Conservation (phyloP, 2,329 filamentous ascomycete species). For the Metarhizium humberi region DNA sequence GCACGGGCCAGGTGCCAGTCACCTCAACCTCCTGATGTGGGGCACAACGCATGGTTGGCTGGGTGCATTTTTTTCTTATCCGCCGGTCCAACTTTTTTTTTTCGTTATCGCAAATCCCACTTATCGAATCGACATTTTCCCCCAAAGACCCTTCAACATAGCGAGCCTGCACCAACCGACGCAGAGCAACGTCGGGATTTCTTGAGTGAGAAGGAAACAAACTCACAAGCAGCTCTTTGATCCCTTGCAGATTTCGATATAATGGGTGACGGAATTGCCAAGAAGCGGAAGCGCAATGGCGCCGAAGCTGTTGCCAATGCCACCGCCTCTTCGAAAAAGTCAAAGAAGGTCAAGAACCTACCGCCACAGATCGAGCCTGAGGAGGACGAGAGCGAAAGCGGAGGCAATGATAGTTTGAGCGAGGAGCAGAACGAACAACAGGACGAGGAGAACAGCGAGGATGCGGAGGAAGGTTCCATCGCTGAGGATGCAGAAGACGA, state of each 20-base stretch:
- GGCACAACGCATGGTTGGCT: not conserved
- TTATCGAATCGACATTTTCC: conserved; percentile 4
- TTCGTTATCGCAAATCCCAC: conserved; percentile 4
- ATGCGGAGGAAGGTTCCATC: conserved; percentile 9
- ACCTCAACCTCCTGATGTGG: not conserved
- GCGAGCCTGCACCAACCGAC: not conserved
- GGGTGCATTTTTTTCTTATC: conserved; percentile 12
- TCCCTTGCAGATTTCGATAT: conserved; percentile 4
- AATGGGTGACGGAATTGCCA: conserved; percentile 28
- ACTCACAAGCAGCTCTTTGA: not conserved
- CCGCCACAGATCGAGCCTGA: conserved; percentile 18
- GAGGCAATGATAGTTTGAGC: conserved; percentile 18
- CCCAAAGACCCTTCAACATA: not conserved
- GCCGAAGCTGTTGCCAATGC: conserved; percentile 18
- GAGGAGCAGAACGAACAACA: conserved; percentile 21
- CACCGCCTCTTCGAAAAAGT: conserved; percentile 20
- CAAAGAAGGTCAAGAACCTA: conserved; percentile 33
- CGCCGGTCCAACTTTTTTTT: conserved; percentile 8
- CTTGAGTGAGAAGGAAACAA: not conserved
- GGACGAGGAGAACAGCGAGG: conserved; percentile 18
- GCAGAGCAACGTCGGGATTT: not conserved
- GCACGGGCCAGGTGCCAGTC: not conserved
- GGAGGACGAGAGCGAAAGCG: conserved; percentile 18
- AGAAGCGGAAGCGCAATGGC: conserved; percentile 35
- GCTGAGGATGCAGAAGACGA: conserved; percentile 13